A percentile compares a stretch with the other conserved stretches of the same genome.
These are phyloP conservation scores for Prunus padus DNA, from an alignment of 306 rosid species.

Conservation along the genomic window DNA sequence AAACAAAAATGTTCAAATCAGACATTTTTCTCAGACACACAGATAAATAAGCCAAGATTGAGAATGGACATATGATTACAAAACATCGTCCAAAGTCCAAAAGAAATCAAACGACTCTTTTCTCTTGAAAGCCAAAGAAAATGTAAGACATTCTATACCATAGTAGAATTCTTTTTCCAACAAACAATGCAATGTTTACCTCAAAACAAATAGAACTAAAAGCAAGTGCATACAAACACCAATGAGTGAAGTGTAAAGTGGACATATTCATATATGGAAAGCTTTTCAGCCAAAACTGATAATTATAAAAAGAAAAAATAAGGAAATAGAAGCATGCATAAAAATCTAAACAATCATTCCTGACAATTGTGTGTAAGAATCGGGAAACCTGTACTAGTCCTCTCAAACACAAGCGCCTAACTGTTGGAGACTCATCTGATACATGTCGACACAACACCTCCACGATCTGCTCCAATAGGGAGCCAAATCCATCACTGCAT, in stretches of 20 bases:
- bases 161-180: neutral
- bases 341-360: slow-evolving; percentile 8
- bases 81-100: neutral
- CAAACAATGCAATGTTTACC: neutral
- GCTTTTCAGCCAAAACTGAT: slow-evolving; percentile 9
- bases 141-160: neutral
- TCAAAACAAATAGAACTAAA: neutral
- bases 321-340: slow-evolving; percentile 15
- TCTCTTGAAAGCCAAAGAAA: neutral
- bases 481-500: slow-evolving; percentile 69
- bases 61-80: neutral
- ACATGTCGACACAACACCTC: slow-evolving; percentile 84
- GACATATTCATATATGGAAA: neutral
- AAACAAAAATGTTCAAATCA: neutral
- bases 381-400: slow-evolving; percentile 82
- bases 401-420: slow-evolving; percentile 87
- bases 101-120: neutral
- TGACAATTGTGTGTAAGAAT: neutral
- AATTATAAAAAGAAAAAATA: neutral
- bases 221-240: neutral
- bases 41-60: neutral
- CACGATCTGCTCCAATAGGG: slow-evolving; percentile 84
- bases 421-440: slow-evolving; percentile 87
- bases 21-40: neutral
- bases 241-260: neutral